Percentiles rank a stretch among this genome's conserved stretches.
Evolutionary conservation across 2,329 filamentous ascomycete genomes (phyloP).

Genomic region (Fusarium nurragi): DNA sequence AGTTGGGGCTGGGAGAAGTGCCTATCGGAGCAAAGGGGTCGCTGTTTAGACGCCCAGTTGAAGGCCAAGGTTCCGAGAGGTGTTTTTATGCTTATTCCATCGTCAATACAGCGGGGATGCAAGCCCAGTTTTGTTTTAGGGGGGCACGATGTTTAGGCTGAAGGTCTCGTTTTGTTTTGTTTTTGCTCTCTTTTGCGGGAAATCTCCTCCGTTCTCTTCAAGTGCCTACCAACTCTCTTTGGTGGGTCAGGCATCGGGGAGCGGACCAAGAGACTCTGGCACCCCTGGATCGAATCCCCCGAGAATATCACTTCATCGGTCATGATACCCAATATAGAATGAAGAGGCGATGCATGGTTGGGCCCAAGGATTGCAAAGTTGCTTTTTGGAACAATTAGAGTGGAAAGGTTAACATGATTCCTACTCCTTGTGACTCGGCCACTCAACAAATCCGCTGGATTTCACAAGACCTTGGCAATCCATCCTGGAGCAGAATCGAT

Average conservation of each 20-base stretch:
- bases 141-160: too few relatives aligned
- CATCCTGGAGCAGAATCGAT: neutral
- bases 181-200: neutral
- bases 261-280: neutral
- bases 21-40: constrained; percentile 20
- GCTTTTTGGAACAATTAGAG: constrained; percentile 15
- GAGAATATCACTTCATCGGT: neutral
- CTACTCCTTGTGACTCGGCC: constrained; percentile 1
- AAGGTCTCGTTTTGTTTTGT: too few relatives aligned
- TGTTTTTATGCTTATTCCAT: constrained; percentile 35
- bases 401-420: constrained; percentile 24
- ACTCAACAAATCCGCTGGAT: constrained; percentile 8
- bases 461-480: constrained; percentile 7
- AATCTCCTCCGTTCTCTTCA: too few relatives aligned
- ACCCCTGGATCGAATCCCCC: neutral
- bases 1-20: neutral
- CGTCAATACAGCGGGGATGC: constrained; percentile 7
- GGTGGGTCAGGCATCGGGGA: neutral
- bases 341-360: neutral
- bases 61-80: constrained; percentile 16
- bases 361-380: constrained; percentile 8
- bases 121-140: neutral
- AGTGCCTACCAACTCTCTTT: too few relatives aligned
- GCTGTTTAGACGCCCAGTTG: neutral
- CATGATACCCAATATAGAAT: neutral